Percentiles rank a stretch among this genome's conserved stretches.
Evolutionary conservation across 2,329 filamentous ascomycete species (phyloP).

Genomic region (Fusarium sororula): DNA sequence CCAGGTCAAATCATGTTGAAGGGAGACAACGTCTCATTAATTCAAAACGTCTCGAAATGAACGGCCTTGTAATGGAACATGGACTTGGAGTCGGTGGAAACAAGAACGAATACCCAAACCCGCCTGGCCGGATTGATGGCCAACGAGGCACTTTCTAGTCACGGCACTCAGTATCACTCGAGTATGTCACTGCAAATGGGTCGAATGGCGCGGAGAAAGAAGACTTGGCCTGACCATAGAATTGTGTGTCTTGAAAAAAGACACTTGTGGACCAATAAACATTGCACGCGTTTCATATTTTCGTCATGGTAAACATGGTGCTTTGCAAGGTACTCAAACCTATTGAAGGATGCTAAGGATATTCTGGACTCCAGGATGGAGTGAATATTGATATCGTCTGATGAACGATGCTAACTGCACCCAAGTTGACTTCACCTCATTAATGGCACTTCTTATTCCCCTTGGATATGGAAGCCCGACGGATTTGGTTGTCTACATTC

Average conservation of each 20-base stretch:
- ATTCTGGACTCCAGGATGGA: not conserved
- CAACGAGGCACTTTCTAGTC: conserved; percentile 23
- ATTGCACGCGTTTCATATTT: not conserved
- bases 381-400: not conserved
- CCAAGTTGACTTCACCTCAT: not conserved
- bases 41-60: conserved; percentile 63
- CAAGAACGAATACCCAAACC: conserved; percentile 32
- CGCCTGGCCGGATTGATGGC: conserved; percentile 18
- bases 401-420: not conserved
- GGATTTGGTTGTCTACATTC: not conserved
- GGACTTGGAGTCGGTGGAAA: conserved; percentile 11
- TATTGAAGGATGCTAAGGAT: not conserved
- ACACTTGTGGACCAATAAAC: conserved; percentile 26
- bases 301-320: not conserved
- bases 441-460: not conserved
- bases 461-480: not conserved
- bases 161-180: conserved; percentile 13
- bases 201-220: conserved; percentile 10
- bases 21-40: conserved; percentile 87
- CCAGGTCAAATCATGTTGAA: conserved; percentile 86
- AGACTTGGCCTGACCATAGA: conserved; percentile 10
- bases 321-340: not conserved
- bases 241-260: conserved; percentile 18
- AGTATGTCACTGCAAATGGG: conserved; percentile 9
- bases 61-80: not conserved